Conservation (phyloP, 768 basidiomycete genomes). For the Leccinum imitatum region DNA sequence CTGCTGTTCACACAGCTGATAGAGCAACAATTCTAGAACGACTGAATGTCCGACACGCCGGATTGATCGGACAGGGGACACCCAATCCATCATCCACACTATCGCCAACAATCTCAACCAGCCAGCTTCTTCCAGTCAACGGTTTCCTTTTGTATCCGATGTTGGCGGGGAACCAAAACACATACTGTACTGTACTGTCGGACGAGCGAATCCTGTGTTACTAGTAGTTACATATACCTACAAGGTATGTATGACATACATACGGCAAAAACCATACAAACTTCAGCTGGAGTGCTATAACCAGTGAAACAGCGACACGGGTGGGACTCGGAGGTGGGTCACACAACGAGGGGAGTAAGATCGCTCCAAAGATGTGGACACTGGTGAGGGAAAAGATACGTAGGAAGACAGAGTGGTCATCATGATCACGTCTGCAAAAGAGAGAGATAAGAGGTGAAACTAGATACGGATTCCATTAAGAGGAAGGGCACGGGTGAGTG, state of each 20-base stretch:
- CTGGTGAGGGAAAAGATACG: not conserved
- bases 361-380: not conserved
- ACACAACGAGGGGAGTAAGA: not conserved
- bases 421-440: not conserved
- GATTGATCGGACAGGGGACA: too few species aligned
- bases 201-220: not conserved
- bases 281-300: constrained; percentile 7
- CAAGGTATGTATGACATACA: not conserved
- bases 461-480: not conserved
- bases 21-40: too few species aligned
- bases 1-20: too few species aligned
- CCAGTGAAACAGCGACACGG: not conserved
- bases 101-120: not conserved
- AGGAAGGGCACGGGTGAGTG: not conserved
- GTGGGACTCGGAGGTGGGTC: not conserved
- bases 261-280: constrained; percentile 5
- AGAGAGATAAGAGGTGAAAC: not conserved
- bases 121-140: not conserved
- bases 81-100: not conserved
- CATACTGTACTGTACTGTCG: not conserved
- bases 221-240: not conserved
- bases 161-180: not conserved
- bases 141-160: not conserved
- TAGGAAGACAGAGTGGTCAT: not conserved
- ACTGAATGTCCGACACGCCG: too few species aligned